Evolutionary conservation across 148 eudicot genomes (phyloP), one percentile per base, ranked within the genome.

Genomic region (Rhododendron ovatum): DNA sequence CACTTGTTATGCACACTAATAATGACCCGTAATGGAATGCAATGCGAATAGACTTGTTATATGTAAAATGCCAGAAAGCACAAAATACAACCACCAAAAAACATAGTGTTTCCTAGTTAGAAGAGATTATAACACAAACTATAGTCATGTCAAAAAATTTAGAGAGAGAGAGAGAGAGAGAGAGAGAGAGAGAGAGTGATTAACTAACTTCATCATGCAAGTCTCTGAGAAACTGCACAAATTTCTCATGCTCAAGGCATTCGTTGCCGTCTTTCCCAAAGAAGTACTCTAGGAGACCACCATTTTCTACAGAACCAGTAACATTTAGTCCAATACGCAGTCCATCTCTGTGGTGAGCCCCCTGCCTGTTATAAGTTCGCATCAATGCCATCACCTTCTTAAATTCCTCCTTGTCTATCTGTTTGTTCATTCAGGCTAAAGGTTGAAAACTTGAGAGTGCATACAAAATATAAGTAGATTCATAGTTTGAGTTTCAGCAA

Each of bases 221-320:
- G 82, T 92, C 98, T 86, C 94, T 89, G 71, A 96, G 89, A 87
- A 95, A 96, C 61, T 96, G 88, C 53, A 95, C 94, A 84, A 96
- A 95, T 83, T 80, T 96, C 76, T 86, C 93, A 73, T 89, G 95
- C 33, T 87, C 88, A 47, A 96, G 97, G 77, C 92, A 86, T 61
- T 91, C 71, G 3, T 89, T 91, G 63, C 98, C 98, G 83, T 96
- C 99, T 90, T 94, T 92, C 26, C 98, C 99, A 30, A 96, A 95
- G 89, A 96, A 96, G 86, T 90, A 90, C 92, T 94, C 93, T 18
- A 96, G 84, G 12, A 96, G 71, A 12, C 99, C 99, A 0, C 98
- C 98, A 82, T 93, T 88, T 89, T 96, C 98, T 1, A 93, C 92
- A 14, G 89, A 87, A 53, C 92, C 90, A 4, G 96, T 86, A 85